These are phyloP conservation scores for Aurinia saxatilis DNA, from an alignment of 345 rosid genomes.

Conservation along the genomic window DNA sequence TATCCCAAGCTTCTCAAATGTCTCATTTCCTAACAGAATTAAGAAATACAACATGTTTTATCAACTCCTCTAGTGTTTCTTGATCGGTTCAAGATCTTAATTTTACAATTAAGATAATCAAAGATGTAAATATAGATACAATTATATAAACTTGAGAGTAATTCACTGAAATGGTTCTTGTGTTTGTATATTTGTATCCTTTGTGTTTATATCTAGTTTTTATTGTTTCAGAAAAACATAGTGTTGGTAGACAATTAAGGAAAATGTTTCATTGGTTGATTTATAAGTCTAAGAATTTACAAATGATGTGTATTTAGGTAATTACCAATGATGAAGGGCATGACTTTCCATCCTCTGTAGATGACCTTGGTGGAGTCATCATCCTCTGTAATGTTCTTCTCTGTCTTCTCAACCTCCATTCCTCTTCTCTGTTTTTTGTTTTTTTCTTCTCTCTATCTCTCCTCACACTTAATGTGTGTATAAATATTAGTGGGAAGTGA, in stretches of 20 bases:
- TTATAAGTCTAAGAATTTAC: background rate
- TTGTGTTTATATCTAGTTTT: too few species aligned
- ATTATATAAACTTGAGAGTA: too few species aligned
- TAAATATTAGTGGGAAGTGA: conserved; percentile 17
- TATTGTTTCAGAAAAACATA: too few species aligned
- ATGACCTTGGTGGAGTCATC: conserved; percentile 32
- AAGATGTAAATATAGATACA: too few species aligned
- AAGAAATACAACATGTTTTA: background rate
- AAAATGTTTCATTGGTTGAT: too few species aligned
- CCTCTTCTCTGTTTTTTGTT: background rate
- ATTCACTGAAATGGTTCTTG: too few species aligned
- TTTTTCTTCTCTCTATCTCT: background rate
- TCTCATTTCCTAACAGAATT: conserved; percentile 51
- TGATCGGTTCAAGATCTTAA: too few species aligned
- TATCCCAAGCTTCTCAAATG: conserved; percentile 65
- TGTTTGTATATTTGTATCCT: too few species aligned
- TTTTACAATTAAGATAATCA: too few species aligned
- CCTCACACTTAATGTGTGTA: conserved; percentile 1
- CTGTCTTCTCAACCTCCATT: conserved; percentile 28
- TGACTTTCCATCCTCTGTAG: conserved; percentile 70
- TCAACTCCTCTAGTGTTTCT: too few species aligned
- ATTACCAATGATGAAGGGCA: conserved; percentile 73
- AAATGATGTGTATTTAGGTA: background rate
- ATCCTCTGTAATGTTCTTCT: conserved; percentile 22
- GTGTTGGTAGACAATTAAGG: too few species aligned